These are phyloP conservation scores for Castanea sativa DNA, from an alignment of 306 rosid species.

Conservation along the genomic window DNA sequence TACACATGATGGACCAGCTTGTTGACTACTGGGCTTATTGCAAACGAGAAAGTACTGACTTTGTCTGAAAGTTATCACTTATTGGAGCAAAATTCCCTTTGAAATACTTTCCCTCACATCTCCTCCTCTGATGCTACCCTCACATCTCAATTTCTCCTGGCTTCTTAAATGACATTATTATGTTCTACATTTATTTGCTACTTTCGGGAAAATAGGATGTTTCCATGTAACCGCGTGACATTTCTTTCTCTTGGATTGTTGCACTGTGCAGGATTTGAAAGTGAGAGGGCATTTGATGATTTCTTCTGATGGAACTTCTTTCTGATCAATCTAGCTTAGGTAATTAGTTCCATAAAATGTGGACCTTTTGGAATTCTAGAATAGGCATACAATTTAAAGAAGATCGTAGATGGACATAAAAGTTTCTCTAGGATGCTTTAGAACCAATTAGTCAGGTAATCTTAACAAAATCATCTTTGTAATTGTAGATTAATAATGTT, in stretches of 20 bases:
- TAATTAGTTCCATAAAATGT: not conserved
- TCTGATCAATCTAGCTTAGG: slow-evolving; percentile 40
- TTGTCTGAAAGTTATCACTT: not conserved
- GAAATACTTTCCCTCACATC: not conserved
- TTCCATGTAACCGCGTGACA: slow-evolving; percentile 10
- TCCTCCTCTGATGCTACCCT: not conserved
- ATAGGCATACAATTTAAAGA: slow-evolving; percentile 5
- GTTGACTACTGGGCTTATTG: not conserved
- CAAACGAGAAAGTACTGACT: not conserved
- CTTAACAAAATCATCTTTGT: slow-evolving; percentile 27
- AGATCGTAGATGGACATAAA: slow-evolving; percentile 26
- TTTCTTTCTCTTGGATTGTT: slow-evolving; percentile 21
- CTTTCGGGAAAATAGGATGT: not conserved
- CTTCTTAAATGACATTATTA: not conserved
- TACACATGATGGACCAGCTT: not conserved
- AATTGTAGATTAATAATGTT: slow-evolving; percentile 22
- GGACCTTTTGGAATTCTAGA: slow-evolving; percentile 13
- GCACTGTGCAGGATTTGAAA: slow-evolving; percentile 70
- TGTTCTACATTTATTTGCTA: not conserved
- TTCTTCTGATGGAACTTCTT: slow-evolving; percentile 59
- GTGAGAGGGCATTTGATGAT: slow-evolving; percentile 80
- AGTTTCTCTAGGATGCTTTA: slow-evolving; percentile 32
- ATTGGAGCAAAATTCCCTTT: not conserved
- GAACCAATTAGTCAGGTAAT: slow-evolving; percentile 35
- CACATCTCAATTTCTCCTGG: not conserved